Evolutionary conservation across 1,139 yeast species (phyloP).

Genomic region (Debaryomycetaceae sp.): DNA sequence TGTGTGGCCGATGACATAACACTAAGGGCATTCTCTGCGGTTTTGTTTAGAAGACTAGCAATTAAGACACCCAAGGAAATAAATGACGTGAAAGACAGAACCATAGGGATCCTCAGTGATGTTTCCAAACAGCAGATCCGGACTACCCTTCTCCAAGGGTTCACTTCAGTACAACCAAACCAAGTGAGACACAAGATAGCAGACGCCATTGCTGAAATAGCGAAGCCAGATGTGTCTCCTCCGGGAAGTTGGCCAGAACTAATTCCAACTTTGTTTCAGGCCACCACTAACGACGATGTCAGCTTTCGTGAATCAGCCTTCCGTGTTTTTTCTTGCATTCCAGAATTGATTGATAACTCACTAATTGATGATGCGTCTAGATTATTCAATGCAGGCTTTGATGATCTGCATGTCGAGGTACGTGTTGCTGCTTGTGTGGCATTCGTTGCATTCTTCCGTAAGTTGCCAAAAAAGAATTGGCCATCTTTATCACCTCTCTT

Average conservation of each 20-base stretch:
- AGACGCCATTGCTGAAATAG: constrained; percentile 92
- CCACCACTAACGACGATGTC: constrained; percentile 59
- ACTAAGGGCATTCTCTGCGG: constrained; percentile 71
- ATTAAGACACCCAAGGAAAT: constrained; percentile 67
- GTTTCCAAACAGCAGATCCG: constrained; percentile 64
- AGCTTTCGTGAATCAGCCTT: constrained; percentile 86
- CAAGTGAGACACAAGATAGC: constrained; percentile 87
- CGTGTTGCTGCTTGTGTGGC: constrained; percentile 91
- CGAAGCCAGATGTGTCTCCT: constrained; percentile 56
- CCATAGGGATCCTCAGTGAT: constrained; percentile 66
- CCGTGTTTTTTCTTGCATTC: constrained; percentile 82
- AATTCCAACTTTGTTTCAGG: constrained; percentile 69
- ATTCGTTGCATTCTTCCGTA: constrained; percentile 84
- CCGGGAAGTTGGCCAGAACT: constrained; percentile 72
- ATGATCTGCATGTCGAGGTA: constrained; percentile 74
- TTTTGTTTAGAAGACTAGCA: constrained; percentile 82
- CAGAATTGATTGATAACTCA: constrained; percentile 65
- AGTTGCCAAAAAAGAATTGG: constrained; percentile 78
- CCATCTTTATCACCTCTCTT: constrained; percentile 68
- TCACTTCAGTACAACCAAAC: constrained; percentile 57
- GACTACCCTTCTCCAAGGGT: constrained; percentile 66
- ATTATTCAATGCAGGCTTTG: constrained; percentile 75
- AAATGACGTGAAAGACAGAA: constrained; percentile 66
- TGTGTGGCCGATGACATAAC: constrained; percentile 54
- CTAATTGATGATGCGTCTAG: constrained; percentile 60